Conservation (phyloP, 805 yeast species). For the Diddensiella santjacobensis region DNA sequence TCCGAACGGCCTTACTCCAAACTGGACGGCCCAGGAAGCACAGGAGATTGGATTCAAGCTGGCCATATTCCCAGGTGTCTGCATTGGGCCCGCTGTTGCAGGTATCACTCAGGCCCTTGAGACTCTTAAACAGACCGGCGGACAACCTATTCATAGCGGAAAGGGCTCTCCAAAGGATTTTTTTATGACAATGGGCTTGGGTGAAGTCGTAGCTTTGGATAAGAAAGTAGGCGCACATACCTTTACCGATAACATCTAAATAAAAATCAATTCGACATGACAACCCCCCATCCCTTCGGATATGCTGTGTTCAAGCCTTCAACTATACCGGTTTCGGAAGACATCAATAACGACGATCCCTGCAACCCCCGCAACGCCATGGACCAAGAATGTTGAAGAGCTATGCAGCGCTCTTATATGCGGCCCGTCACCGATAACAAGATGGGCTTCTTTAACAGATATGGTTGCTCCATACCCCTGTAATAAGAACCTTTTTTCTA, state of each 20-base stretch:
- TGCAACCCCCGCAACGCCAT: too few species aligned
- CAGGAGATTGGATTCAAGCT: conserved; percentile 11
- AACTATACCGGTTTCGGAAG: too few species aligned
- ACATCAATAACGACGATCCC: too few species aligned
- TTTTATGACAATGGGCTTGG: conserved; percentile 6
- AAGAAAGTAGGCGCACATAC: conserved; percentile 7
- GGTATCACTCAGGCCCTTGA: background rate
- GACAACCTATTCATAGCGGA: background rate
- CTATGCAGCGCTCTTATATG: too few species aligned
- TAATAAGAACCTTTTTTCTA: too few species aligned
- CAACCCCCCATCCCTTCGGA: too few species aligned
- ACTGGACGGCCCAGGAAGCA: conserved; percentile 5
- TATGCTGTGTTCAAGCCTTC: too few species aligned
- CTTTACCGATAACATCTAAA: background rate
- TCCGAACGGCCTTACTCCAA: conserved; percentile 9
- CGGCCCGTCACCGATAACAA: too few species aligned
- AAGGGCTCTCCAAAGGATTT: conserved; percentile 11
- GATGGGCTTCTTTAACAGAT: too few species aligned
- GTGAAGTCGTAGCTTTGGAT: conserved; percentile 4
- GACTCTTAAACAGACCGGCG: conserved; percentile 1
- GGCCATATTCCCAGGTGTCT: conserved; percentile 10
- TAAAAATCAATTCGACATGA: background rate
- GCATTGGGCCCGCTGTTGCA: conserved; percentile 6
- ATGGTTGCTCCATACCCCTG: too few species aligned
- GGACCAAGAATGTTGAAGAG: too few species aligned